Base-by-base conservation (phyloP, 768 basidiomycete species). In the Gymnopilus junonius region DNA sequence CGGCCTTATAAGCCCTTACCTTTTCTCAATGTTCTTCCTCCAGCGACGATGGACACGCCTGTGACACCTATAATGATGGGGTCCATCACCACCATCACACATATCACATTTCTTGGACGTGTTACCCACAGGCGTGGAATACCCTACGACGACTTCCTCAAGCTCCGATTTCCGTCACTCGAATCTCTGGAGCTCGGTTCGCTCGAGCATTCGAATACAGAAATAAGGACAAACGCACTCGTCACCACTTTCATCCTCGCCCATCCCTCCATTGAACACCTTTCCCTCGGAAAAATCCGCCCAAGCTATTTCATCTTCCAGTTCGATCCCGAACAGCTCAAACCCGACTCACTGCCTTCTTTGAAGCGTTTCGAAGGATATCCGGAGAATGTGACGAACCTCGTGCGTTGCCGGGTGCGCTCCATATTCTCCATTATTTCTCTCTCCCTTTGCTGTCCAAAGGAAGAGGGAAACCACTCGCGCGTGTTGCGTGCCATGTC, bases 331-430 rank as follows among this genome's bases (percentile, higher is more conserved):
- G 4, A 25, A 14, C 53, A 59, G 10, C 59, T 70, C 0, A 21
- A 23, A 14, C 21, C 29, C 4, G 37, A 62, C 7, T 68, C 67
- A 4, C 32, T 70, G 1, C 67, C 69, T 3, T 27, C 34, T 15
- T 37, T 70, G 3, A 62, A 61, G 31, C 59, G 63, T 27, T 66
- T 70, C 37, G 69, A 68, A 55, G 69, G 69, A 8, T 68, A 66
- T 29, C 69, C 67, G 21, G 67, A 66, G 40, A 68, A 65, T 29
- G 45, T 70, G 8, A 53, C 63, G 3, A 27, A 42, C 25, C 31
- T 70, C 4, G 55, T 59, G 2, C 51, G 37, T 0, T 20, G 46
- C 10, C n/a, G 34, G 2, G 68, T 69, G 5, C 8, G 3, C 2
- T 66, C 63, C 0, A 14, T 69, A 8, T 63, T 62, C 35, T 37